Percentiles rank a stretch among this genome's conserved stretches.
Conservation (phyloP, 2,329 filamentous ascomycete species). For the Colletotrichum plurivorum region DNA sequence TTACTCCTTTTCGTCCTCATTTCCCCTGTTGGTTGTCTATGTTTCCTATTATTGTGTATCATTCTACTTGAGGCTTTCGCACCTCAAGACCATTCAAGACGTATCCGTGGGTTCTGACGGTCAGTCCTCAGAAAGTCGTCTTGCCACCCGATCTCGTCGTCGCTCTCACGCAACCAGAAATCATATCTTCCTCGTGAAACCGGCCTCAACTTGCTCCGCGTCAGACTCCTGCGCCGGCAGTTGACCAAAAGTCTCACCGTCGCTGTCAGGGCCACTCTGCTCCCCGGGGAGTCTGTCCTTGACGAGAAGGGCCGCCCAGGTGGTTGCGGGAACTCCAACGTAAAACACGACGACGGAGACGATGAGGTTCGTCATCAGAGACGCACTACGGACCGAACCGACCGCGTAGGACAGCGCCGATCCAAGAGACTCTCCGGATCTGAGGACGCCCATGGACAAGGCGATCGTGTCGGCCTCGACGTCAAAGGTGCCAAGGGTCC, state of each 20-base stretch:
- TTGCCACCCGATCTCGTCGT: too few relatives aligned
- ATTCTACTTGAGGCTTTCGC: too few relatives aligned
- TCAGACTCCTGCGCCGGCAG: not conserved
- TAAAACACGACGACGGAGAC: slow-evolving; percentile 63
- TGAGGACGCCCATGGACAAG: slow-evolving; percentile 61
- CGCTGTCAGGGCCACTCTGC: slow-evolving; percentile 1
- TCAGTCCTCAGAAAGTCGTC: too few relatives aligned
- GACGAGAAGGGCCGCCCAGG: slow-evolving; percentile 20
- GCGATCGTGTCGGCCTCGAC: slow-evolving; percentile 65
- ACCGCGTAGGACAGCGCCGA: slow-evolving; percentile 62
- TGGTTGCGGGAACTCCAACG: slow-evolving; percentile 42
- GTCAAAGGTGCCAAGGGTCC: slow-evolving; percentile 64
- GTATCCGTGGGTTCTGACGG: too few relatives aligned
- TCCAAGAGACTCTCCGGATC: slow-evolving; percentile 63
- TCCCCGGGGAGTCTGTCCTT: slow-evolving; percentile 23
- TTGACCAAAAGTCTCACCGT: not conserved
- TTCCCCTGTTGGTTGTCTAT: too few relatives aligned
- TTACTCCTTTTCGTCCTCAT: too few relatives aligned
- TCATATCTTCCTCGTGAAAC: not conserved
- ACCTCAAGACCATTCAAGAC: too few relatives aligned
- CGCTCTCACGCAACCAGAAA: not conserved
- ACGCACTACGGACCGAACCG: slow-evolving; percentile 59
- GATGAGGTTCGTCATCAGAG: slow-evolving; percentile 61
- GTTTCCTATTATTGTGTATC: too few relatives aligned
- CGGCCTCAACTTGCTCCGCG: slow-evolving; percentile 7